Base-by-base conservation (phyloP, 805 yeast species). In the Candida adriatica region DNA sequence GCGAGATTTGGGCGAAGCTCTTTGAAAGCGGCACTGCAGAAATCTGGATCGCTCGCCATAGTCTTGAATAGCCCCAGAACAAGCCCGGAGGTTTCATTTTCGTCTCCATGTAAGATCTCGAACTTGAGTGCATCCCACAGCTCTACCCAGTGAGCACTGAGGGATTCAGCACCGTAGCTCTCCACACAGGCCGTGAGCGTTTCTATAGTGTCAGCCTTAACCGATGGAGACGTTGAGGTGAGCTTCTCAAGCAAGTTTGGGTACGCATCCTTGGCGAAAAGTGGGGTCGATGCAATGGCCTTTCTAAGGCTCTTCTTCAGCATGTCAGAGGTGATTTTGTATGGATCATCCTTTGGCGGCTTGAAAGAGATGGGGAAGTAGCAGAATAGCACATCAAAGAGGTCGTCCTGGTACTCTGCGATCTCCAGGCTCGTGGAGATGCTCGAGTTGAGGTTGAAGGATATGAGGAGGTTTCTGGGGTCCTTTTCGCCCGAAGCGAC, bases 361-460 rank as follows among this genome's bases (percentile, higher is more conserved):
- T 77, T 78, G 59, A 94, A 92, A 2, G 96, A 82, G 26, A 92
- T 88, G 9, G 99, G 99, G 61, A 90, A 92, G 59, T 92, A 92
- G 56, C 98, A 92, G 53, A 90, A 94, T 24, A 85, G 66, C 21
- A 82, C 74, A 52, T 92, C 98, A 52, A 88, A 94, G 37, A 92
- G 54, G 8, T 83, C 85, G 42, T 80, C 79, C 19, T 70, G 49
- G 47, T 54, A 59, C n/a, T 56, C 53, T 25, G 56, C 42, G 30
- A 73, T 62, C 3, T 62, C 58, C 26, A 86, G 48, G 5, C 62
- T 53, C 45, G 90, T 84, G 2, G 94, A 81, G 2, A 70, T 39
- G 26, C 26, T 23, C 24, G 71, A 61, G 4, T 62, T 58, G 27
- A 86, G 49, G 4, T 62, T 52, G 48, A 92, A 87, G 2, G 94